These are phyloP conservation scores for Calonectria pauciramosa DNA, from an alignment of 2,329 filamentous ascomycete genomes.

Conservation along the genomic window DNA sequence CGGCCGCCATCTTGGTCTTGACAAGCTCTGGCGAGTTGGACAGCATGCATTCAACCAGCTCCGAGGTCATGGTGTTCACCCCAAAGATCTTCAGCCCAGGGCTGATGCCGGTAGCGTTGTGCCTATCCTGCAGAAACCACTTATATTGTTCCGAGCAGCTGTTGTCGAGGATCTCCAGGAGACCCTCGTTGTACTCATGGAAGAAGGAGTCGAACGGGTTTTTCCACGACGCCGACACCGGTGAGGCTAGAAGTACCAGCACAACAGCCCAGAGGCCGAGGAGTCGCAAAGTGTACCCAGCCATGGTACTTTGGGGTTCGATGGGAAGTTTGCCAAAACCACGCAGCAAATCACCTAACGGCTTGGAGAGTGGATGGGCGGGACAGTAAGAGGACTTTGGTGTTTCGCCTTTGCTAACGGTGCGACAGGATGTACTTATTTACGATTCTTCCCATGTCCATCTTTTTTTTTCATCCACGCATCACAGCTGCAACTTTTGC, in stretches of 20 bases:
- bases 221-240: conserved; percentile 2
- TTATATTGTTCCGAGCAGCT: conserved; percentile 17
- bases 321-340: not conserved
- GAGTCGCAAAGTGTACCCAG: not conserved
- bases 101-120: not conserved
- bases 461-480: not conserved
- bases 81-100: not conserved
- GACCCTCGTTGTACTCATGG: conserved; percentile 1
- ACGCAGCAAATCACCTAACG: not conserved
- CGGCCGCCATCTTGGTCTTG: conserved; percentile 30
- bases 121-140: not conserved
- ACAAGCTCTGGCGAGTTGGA: conserved; percentile 17
- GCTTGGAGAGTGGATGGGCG: not conserved
- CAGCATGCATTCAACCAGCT: conserved; percentile 27
- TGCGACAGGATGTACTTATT: not conserved
- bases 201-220: conserved; percentile 22
- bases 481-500: not conserved
- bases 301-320: not conserved
- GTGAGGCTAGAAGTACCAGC: conserved; percentile 2
- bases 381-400: too few species aligned
- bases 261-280: not conserved
- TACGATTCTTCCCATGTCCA: not conserved
- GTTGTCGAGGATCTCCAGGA: conserved; percentile 18
- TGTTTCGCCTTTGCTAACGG: not conserved
- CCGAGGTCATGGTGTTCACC: not conserved